Evolutionary conservation across 192 early-diverging fungal genomes (phyloP).

Genomic region (Backusella luteola): DNA sequence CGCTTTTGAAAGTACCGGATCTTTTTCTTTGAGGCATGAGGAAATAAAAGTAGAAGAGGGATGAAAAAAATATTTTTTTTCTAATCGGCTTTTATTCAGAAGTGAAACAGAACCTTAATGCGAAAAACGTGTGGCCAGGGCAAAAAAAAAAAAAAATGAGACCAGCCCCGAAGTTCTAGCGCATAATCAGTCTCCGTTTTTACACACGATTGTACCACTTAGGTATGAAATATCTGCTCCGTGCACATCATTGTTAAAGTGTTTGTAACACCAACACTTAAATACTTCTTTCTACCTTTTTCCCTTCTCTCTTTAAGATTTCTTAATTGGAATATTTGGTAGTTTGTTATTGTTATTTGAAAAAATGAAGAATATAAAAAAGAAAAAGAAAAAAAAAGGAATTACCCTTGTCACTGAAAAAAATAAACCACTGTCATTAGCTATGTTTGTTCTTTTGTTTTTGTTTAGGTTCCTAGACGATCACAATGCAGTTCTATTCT

Average conservation of each 20-base stretch:
- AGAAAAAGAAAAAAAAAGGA: background rate
- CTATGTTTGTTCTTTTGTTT: background rate
- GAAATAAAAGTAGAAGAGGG: background rate
- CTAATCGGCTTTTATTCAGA: conserved; percentile 5
- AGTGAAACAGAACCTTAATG: conserved; percentile 9
- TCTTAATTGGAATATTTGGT: background rate
- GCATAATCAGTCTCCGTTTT: background rate
- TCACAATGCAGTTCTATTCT: background rate
- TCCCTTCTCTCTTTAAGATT: background rate
- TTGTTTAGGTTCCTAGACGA: conserved; percentile 2
- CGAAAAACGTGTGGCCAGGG: background rate
- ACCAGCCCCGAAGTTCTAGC: background rate
- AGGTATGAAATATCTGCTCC: background rate
- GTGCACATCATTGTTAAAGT: background rate
- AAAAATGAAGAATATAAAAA: background rate
- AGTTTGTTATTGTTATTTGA: background rate
- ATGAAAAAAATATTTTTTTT: background rate
- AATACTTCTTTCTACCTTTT: background rate
- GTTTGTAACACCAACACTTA: background rate
- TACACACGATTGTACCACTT: background rate
- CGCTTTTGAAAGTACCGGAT: background rate
- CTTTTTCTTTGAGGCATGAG: conserved; percentile 8
- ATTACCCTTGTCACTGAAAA: background rate
- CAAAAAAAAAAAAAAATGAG: background rate
- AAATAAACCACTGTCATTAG: background rate